Conservation (phyloP, 2,329 filamentous ascomycete genomes). For the Xylogone sp. region DNA sequence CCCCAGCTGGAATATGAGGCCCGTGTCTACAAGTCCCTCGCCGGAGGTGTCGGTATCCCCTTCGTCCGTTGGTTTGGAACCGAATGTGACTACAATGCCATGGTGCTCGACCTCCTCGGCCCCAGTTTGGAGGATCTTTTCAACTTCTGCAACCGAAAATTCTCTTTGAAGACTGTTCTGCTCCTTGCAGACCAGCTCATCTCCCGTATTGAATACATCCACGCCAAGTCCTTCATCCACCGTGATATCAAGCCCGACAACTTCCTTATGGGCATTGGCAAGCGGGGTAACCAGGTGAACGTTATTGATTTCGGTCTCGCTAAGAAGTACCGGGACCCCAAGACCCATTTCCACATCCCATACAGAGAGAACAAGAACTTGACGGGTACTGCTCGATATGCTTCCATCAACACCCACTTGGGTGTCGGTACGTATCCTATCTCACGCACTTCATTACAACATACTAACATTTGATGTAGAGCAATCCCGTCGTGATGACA, state of each 20-base stretch:
- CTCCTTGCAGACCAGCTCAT: constrained; percentile 97
- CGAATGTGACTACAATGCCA: constrained; percentile 99
- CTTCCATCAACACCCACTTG: constrained; percentile 97
- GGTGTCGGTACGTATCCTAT: constrained; percentile 67
- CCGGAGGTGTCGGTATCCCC: constrained; percentile 94
- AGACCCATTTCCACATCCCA: constrained; percentile 99
- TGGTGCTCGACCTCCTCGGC: constrained; percentile 96
- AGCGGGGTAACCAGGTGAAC: constrained; percentile 98
- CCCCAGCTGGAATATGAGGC: constrained; percentile 98
- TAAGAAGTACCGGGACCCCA: constrained; percentile 99
- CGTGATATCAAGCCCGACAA: constrained; percentile 99
- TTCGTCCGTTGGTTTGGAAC: constrained; percentile 99
- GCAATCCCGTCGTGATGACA: constrained; percentile 98
- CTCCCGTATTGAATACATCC: constrained; percentile 98
- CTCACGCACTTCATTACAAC: not conserved
- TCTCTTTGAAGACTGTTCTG: constrained; percentile 96
- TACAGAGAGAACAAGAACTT: constrained; percentile 99
- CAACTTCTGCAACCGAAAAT: constrained; percentile 99
- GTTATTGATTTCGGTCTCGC: constrained; percentile 98
- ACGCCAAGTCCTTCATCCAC: constrained; percentile 99
- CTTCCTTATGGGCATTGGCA: constrained; percentile 98
- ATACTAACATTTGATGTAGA: constrained; percentile 49
- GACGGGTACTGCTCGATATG: constrained; percentile 97
- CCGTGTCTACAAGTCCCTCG: constrained; percentile 84
- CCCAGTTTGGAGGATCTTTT: constrained; percentile 96